Conservation (phyloP, 2,329 filamentous ascomycete species). For the Fusarium sarcochroum region DNA sequence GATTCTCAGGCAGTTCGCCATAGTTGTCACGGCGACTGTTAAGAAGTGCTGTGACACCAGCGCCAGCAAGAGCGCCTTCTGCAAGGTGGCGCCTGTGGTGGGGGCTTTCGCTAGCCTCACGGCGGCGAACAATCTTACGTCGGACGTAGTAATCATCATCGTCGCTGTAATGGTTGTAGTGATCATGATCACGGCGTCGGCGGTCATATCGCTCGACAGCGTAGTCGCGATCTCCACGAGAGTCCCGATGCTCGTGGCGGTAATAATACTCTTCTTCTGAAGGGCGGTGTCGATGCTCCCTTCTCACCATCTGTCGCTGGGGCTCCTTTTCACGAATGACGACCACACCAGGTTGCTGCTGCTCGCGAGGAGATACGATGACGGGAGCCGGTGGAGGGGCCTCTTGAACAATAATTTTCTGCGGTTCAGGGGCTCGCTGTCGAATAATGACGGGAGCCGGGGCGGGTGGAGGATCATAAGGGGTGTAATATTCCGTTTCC, state of each 20-base stretch:
- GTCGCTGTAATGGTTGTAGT: slow-evolving; percentile 61
- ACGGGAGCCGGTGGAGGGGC: slow-evolving; percentile 67
- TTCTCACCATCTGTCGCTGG: slow-evolving; percentile 55
- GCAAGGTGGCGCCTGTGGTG: slow-evolving; percentile 72
- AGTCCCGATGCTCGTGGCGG: slow-evolving; percentile 61
- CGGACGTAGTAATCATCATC: slow-evolving; percentile 65
- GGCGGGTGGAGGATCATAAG: slow-evolving; percentile 62
- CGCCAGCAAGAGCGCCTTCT: slow-evolving; percentile 75
- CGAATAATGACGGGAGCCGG: slow-evolving; percentile 68
- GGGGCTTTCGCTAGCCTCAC: slow-evolving; percentile 65
- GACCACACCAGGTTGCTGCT: slow-evolving; percentile 62
- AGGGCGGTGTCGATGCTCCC: slow-evolving; percentile 50
- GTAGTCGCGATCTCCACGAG: slow-evolving; percentile 55
- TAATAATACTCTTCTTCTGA: slow-evolving; percentile 67
- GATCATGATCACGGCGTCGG: slow-evolving; percentile 59
- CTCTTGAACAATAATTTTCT: slow-evolving; percentile 73
- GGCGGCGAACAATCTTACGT: slow-evolving; percentile 62
- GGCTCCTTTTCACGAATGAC: slow-evolving; percentile 61
- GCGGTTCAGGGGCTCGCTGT: slow-evolving; percentile 67
- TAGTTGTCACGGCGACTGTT: slow-evolving; percentile 67
- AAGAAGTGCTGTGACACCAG: slow-evolving; percentile 72
- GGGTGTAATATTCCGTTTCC: slow-evolving; percentile 74
- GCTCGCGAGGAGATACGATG: slow-evolving; percentile 61
- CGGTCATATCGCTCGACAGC: slow-evolving; percentile 56
- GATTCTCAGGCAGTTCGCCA: slow-evolving; percentile 65